These are phyloP conservation scores for Tulasnella sp. DNA, from an alignment of 768 basidiomycete species.

Conservation along the genomic window DNA sequence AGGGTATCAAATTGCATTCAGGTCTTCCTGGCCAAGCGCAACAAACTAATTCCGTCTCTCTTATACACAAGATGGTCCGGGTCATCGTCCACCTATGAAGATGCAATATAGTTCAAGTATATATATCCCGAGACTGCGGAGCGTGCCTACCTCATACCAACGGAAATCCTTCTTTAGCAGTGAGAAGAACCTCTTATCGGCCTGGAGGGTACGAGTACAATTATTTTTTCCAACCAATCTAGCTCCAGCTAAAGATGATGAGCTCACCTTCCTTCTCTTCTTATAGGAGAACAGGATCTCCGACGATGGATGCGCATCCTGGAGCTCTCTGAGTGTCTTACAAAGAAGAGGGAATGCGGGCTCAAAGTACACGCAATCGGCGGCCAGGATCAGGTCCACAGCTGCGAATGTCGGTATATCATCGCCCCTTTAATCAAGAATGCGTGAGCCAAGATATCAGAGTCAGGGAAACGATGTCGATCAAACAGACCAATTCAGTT, in stretches of 20 bases:
- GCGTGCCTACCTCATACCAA: constrained; percentile 47
- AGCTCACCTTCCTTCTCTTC: constrained; percentile 70
- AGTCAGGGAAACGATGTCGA: too few relatives aligned
- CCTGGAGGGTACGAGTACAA: constrained; percentile 34
- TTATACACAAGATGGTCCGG: constrained; percentile 45
- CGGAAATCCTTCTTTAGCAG: constrained; percentile 67
- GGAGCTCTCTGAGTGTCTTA: constrained; percentile 57
- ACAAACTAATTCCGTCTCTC: constrained; percentile 55
- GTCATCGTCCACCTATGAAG: constrained; percentile 49
- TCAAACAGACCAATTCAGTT: constrained; percentile 62
- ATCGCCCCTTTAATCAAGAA: constrained; percentile 46
- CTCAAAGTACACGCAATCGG: constrained; percentile 94
- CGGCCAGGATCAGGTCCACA: constrained; percentile 66
- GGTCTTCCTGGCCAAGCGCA: constrained; percentile 31
- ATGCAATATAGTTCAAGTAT: background rate
- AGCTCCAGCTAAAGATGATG: too few relatives aligned
- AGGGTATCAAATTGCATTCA: background rate
- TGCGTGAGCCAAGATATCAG: background rate
- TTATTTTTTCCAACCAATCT: background rate
- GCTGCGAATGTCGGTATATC: constrained; percentile 38
- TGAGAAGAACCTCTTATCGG: constrained; percentile 77
- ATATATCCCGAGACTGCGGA: background rate
- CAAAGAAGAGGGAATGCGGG: constrained; percentile 84
- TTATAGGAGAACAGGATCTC: constrained; percentile 88
- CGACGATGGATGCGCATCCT: constrained; percentile 31